Base-by-base conservation (phyloP, 768 basidiomycete genomes). In the Rhizopogon sp. region DNA sequence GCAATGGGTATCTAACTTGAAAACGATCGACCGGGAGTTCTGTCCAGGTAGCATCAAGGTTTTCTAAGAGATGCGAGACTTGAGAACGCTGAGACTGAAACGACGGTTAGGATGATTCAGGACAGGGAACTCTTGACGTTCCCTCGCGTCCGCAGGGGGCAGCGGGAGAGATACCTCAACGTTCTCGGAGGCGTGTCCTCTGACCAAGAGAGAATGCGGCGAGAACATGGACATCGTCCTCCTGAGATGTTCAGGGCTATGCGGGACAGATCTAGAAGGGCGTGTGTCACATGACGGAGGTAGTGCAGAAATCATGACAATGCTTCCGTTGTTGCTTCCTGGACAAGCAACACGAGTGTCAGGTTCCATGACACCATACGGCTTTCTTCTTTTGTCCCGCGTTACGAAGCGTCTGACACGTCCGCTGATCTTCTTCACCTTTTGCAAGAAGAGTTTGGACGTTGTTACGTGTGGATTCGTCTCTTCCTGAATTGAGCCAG, bases 251-350 rank as follows among this genome's bases (percentile, higher is more conserved):
- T 40, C 25, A 37, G 50, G 33, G 43, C 47, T 45, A 14, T 51
- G 57, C 6, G 37, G 58, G n/a, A 46, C 20, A 39, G 39, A 47
- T 13, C 55, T 13, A 33, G 46, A 9, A 29, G 58, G 54, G 50
- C 46, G 33, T 45, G 22, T 41, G 35, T 66, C 57, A 42, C 66
- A 68, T 29, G 66, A 60, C n/a, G 60, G 65, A 10, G 69, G 64
- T 22, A 61, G 66, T 13, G 68, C 68, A 43, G 53, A 58, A 59
- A 70, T 70, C 50, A 71, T 46, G 40, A 68, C 60, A 39, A 70
- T 62, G 49, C 66, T 70, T 16, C 57, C 70, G 33, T 63, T 57
- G 35, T 62, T 69, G 47, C 70, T 71, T n/a, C 66, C 70, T 45
- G 58, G 64, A 22, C 47, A 56, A 5, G 65, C 59, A 8, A 61